Evolutionary conservation across 306 rosid genomes (phyloP), one percentile per base, ranked within the genome.

Genomic region (Prinsepia uniflora): DNA sequence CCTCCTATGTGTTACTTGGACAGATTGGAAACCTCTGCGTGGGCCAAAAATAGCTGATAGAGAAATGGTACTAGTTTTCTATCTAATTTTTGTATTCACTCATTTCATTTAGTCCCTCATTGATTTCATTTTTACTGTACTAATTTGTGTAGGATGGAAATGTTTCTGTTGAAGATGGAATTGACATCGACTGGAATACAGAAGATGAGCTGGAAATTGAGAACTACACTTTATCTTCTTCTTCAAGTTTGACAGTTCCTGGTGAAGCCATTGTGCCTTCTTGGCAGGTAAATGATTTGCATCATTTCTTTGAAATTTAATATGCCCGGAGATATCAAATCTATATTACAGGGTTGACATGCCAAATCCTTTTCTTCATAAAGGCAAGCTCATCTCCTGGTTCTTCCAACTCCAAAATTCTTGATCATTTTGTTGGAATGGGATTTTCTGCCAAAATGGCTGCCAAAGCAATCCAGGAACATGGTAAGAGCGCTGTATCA

Each of bases 131-230:
- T 70, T 18, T 66, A 43, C n/a, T 13, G 0, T 47, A 6, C 40
- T 30, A 48, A 45, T 57, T 56, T 60, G 40, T 74, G 87, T 87
- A 93, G 98, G 87, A 65, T 67, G 36, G 36, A 30, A 30, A 30
- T 30, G 36, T 3, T 30, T 30, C 36, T 30, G 96, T 81, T 57
- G 70, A 66, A 60, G 87, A 79, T 55, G 65, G 79, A 77, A 92
- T 81, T 45, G 75, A 82, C 43, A 61, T 79, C 68, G 96, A 93
- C 76, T 93, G 97, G 98, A 89, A 86, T 76, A 81, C 90, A 11
- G 98, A 93, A 12, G 98, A 93, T 44, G 98, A 93, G 79, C 82
- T 75, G 39, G 98, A 93, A 80, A 88, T 88, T 82, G 89, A 84
- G 42, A 80, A 84, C 73, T 79, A 84, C 63, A 65, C 83, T 39